Base-by-base conservation (phyloP, 2,329 filamentous ascomycete species). In the Nemania sp. region DNA sequence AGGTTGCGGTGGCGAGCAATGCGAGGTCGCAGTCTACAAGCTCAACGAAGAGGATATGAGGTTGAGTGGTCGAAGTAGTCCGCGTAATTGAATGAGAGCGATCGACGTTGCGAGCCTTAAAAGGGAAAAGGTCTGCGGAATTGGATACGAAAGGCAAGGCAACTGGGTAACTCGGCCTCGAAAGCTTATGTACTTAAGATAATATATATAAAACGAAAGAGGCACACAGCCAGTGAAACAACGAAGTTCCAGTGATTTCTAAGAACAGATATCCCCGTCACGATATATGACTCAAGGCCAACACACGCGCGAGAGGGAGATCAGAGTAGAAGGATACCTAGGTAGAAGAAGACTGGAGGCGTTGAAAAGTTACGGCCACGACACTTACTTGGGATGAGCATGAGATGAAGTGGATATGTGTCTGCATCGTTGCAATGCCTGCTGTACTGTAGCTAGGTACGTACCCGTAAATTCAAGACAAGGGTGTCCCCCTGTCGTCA, bases 191-290 rank as follows among this genome's bases (percentile, higher is more conserved):
- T n/a, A n/a, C n/a, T 27, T 29, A 15, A 10, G 13, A 29, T 52
- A 52, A 11, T 32, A 18, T 59, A 47, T 70, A 71, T 73, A 70
- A 70, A 67, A 66, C 24, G 35, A 52, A 18, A 24, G 11, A 20
- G 49, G 41, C 47, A 43, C 35, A 18, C 20, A n/a, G 58, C 38
- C 20, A n/a, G 58, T 29, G 27, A 53, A 20, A 35, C 13, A 58
- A 43, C 5, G 22, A 41, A 35, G 35, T 75, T 73, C 73, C n/a
- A 74, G 63, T 64, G 35, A 66, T 29, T 72, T 73, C 71, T 75
- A 60, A 73, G 74, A 76, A 77, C 74, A 77, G 72, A 71, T 76
- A 61, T 72, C 68, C 68, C 62, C 43, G 55, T 64, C 54, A 35
- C 26, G 3, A 45, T n/a, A 41, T 64, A 49, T 70, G 69, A 71